Evolutionary conservation across 2,329 filamentous ascomycete genomes (phyloP).

Genomic region (Fusarium floridanum): DNA sequence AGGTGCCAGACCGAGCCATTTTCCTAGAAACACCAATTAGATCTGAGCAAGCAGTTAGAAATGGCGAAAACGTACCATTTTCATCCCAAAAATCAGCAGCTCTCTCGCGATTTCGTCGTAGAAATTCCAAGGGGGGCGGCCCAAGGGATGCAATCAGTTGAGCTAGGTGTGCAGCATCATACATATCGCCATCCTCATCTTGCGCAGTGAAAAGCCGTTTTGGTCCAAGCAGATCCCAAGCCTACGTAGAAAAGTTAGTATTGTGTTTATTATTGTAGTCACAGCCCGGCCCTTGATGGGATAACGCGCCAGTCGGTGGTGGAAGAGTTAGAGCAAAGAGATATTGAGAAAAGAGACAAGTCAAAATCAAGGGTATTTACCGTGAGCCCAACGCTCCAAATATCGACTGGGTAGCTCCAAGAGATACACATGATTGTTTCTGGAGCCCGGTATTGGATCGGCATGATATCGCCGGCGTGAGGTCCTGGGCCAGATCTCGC

Average conservation of each 20-base stretch:
- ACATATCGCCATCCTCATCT: constrained; percentile 39
- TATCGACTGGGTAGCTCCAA: constrained; percentile 46
- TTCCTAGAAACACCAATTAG: constrained; percentile 21
- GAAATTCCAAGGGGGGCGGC: constrained; percentile 34
- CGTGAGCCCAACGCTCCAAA: constrained; percentile 48
- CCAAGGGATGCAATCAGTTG: constrained; percentile 44
- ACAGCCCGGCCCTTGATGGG: too few relatives aligned
- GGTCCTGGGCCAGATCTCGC: constrained; percentile 42
- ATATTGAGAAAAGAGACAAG: too few relatives aligned
- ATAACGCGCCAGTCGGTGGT: too few relatives aligned
- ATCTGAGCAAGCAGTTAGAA: background rate
- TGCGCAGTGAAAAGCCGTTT: constrained; percentile 36
- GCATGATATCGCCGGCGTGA: constrained; percentile 48
- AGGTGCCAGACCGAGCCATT: constrained; percentile 39
- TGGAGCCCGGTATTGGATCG: constrained; percentile 43
- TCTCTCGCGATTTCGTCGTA: constrained; percentile 24
- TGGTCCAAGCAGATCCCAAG: constrained; percentile 42
- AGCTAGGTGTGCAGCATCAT: constrained; percentile 40
- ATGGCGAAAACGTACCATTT: constrained; percentile 28
- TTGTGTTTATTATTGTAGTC: too few relatives aligned
- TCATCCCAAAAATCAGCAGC: constrained; percentile 42
- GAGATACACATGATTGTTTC: constrained; percentile 39
- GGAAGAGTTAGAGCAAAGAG: too few relatives aligned
- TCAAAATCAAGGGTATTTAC: constrained; percentile 7
- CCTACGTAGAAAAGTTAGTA: constrained; percentile 5